Evolutionary conservation across 2,329 filamentous ascomycete genomes (phyloP).

Genomic region (Rutstroemia sp.): DNA sequence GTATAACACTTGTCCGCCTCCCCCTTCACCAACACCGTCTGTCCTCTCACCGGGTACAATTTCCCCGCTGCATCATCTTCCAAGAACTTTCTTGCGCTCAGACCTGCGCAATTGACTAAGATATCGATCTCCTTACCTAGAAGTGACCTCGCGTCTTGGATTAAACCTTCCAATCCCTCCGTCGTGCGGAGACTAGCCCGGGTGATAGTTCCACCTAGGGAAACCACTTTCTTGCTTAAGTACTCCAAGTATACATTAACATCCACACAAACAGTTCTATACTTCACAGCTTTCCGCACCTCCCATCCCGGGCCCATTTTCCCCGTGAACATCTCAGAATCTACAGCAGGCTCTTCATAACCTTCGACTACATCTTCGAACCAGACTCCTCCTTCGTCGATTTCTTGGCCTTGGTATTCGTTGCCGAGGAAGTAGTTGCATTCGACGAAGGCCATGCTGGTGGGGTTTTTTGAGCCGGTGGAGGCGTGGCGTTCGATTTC

Average conservation of each 20-base stretch:
- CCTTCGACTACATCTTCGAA: neutral
- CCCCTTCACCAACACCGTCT: slow-evolving; percentile 38
- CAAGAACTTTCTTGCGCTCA: slow-evolving; percentile 33
- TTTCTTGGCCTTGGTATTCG: neutral
- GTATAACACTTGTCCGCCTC: slow-evolving; percentile 24
- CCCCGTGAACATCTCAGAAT: neutral
- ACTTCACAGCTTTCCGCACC: slow-evolving; percentile 12
- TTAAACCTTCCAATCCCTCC: slow-evolving; percentile 9
- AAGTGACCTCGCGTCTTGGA: slow-evolving; percentile 5
- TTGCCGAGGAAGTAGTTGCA: neutral
- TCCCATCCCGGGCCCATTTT: neutral
- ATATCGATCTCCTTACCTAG: slow-evolving; percentile 9
- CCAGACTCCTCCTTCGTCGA: neutral
- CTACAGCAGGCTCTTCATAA: neutral
- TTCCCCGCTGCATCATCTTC: slow-evolving; percentile 22
- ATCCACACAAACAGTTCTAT: slow-evolving; percentile 15
- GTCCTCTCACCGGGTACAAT: slow-evolving; percentile 37
- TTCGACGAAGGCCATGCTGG: neutral
- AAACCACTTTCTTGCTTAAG: slow-evolving; percentile 23
- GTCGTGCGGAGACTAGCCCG: neutral
- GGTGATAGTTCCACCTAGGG: slow-evolving; percentile 9
- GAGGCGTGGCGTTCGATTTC: neutral
- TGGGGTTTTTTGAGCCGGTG: neutral
- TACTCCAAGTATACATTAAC: slow-evolving; percentile 12
- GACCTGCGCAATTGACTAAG: slow-evolving; percentile 37